phyloP scores from a whole-genome alignment of 2,329 filamentous ascomycete genomes.

The Ophiocordyceps polyrhachis-furcata region DNA sequence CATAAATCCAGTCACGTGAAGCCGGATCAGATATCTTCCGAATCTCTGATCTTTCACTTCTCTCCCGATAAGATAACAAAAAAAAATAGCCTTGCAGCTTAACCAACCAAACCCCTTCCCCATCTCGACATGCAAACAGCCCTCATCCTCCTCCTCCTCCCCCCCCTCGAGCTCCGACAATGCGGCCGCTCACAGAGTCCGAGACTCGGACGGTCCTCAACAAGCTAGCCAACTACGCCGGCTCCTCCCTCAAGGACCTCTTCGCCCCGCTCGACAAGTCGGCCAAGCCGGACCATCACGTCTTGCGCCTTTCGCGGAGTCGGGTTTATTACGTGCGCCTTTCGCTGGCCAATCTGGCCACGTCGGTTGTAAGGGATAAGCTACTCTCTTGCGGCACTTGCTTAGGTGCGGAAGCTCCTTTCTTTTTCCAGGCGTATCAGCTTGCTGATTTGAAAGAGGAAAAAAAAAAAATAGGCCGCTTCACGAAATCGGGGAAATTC shows the following conservation, averaged over 20 bases:
- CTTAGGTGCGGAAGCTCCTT: slow-evolving; percentile 27
- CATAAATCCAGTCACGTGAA: not conserved
- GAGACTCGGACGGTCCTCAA: slow-evolving; percentile 71
- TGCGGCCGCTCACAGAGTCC: slow-evolving; percentile 66
- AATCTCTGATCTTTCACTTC: not conserved
- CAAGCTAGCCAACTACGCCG: slow-evolving; percentile 89
- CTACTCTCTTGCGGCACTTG: slow-evolving; percentile 81
- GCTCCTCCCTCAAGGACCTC: slow-evolving; percentile 67
- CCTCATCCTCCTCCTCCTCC: not conserved
- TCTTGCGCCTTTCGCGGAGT: slow-evolving; percentile 67
- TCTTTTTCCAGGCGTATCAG: not conserved
- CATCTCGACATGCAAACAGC: not conserved
- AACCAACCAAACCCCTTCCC: not conserved
- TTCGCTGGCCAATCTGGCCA: slow-evolving; percentile 79
- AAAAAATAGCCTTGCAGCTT: not conserved
- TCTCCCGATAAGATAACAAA: not conserved
- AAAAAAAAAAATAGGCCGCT: slow-evolving; percentile 43
- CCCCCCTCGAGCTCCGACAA: slow-evolving; percentile 15
- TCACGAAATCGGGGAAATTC: slow-evolving; percentile 95
- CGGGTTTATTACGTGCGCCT: slow-evolving; percentile 86
- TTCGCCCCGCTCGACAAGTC: slow-evolving; percentile 54
- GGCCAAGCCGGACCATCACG: slow-evolving; percentile 55
- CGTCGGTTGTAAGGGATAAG: slow-evolving; percentile 62
- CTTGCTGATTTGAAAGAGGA: too few relatives aligned
- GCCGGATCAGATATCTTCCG: not conserved